Base-by-base conservation (phyloP, 257 asterid genomes). In the Ajuga chamaepitys region DNA sequence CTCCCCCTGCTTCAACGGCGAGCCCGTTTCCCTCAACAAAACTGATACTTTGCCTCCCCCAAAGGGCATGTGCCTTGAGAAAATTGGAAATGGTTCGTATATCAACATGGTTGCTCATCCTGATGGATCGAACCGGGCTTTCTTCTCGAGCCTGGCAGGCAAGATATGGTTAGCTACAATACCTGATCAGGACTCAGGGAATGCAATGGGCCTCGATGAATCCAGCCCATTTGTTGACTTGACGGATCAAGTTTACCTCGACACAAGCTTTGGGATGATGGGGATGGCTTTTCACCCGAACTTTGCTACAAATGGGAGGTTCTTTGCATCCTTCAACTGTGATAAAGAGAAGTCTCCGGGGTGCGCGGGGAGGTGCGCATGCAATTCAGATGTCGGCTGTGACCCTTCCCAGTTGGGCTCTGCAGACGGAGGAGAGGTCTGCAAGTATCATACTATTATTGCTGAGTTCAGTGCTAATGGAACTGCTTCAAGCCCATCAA, bases 281-380 rank as follows among this genome's bases (percentile, higher is more conserved):
- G 99, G 99, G n/a, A 59, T 93, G 82, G 95, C 97, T 6, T 93
- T 93, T 57, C 99, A 93, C 74, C 97, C 97, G 0, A 65, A 86
- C 21, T 93, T 86, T 57, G 81, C 80, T 0, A 65, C 64, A 10
- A 93, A 93, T 34, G 99, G 99, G 1, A 80, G 99, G 30, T 89
- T 93, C 69, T 93, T 89, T n/a, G 99, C 97, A 0, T 89, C 97
- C 11, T 93, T 74, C 65, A 93, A 89, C 78, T 89, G 95, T 37
- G 96, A 89, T 63, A 89, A 84, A 63, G 70, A 67, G 62, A 87
- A 82, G 62, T 84, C 91, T 0, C 87, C 95, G 3, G 88, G 72
- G 24, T 93, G 94, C 21, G 71, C 73, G 7, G 98, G 96, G 59
- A 85, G 85, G 62, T 93, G 98, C 62, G 89, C 94, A 2, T 93